Conservation (phyloP, 805 yeast species). For the Suhomyces emberorum region DNA sequence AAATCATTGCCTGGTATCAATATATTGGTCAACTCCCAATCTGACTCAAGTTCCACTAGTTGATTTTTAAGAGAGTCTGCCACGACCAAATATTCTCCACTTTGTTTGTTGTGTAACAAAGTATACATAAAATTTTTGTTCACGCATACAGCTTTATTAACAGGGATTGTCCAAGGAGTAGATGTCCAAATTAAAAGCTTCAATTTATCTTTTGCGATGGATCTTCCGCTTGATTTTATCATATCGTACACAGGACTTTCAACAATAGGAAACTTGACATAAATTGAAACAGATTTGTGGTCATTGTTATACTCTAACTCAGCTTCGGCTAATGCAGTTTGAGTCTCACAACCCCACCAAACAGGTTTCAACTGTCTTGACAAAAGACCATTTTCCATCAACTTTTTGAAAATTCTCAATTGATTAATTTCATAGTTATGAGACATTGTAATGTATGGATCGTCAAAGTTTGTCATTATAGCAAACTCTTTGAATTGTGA, state of each 20-base stretch:
- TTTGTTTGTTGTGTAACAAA: conserved; percentile 26
- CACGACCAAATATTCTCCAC: conserved; percentile 51
- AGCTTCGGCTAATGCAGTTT: conserved; percentile 94
- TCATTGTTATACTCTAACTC: conserved; percentile 82
- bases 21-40: conserved; percentile 4
- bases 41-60: conserved; percentile 28
- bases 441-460: conserved; percentile 70
- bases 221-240: conserved; percentile 4
- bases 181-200: conserved; percentile 86
- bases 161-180: conserved; percentile 95
- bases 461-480: conserved; percentile 78
- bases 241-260: conserved; percentile 17
- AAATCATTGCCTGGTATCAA: conserved; percentile 23
- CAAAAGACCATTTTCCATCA: conserved; percentile 65
- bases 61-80: conserved; percentile 47
- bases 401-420: conserved; percentile 60
- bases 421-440: conserved; percentile 73
- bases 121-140: conserved; percentile 59
- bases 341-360: conserved; percentile 94
- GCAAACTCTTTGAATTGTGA: conserved; percentile 65
- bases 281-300: conserved; percentile 67
- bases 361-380: conserved; percentile 91
- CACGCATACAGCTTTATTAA: conserved; percentile 80
- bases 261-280: conserved; percentile 58
- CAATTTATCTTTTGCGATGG: conserved; percentile 9